These are phyloP conservation scores for Xylaria arbuscula DNA, from an alignment of 2,329 filamentous ascomycete genomes.

Conservation along the genomic window DNA sequence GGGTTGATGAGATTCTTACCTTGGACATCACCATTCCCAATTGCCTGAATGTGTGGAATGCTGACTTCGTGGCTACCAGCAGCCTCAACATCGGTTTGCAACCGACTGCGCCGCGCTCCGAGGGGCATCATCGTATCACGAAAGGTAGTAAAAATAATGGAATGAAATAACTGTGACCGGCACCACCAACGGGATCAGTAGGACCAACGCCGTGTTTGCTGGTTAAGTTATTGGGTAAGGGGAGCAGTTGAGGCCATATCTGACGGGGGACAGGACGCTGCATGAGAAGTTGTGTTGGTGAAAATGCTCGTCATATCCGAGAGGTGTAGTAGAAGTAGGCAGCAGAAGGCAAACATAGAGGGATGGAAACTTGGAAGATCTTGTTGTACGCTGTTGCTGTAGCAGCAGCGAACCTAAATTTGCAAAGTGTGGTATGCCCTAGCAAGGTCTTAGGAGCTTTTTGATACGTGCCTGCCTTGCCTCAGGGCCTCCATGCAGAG, in stretches of 20 bases:
- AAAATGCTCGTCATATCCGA: background rate
- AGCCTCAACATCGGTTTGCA: constrained; percentile 43
- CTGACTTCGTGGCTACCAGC: constrained; percentile 35
- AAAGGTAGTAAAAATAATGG: background rate
- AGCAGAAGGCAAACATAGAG: background rate
- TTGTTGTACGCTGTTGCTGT: background rate
- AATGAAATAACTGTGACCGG: background rate
- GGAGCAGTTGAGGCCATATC: background rate
- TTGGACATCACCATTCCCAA: constrained; percentile 75
- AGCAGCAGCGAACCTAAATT: background rate
- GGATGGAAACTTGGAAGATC: background rate
- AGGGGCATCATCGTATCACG: constrained; percentile 39
- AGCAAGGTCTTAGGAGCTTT: background rate
- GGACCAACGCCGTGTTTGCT: background rate
- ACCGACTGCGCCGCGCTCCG: constrained; percentile 30
- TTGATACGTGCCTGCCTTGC: too few species aligned
- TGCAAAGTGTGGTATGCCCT: background rate
- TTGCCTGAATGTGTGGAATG: constrained; percentile 55
- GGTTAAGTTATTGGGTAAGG: background rate
- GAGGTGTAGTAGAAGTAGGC: background rate
- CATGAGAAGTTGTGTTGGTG: background rate
- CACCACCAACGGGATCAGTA: background rate
- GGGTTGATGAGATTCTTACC: constrained; percentile 19
- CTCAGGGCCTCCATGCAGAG: background rate
- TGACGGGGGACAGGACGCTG: background rate